Percentiles rank a stretch among this genome's conserved stretches.
These are phyloP conservation scores for Microcera coccophila DNA, from an alignment of 2,329 filamentous ascomycete genomes.

Conservation along the genomic window DNA sequence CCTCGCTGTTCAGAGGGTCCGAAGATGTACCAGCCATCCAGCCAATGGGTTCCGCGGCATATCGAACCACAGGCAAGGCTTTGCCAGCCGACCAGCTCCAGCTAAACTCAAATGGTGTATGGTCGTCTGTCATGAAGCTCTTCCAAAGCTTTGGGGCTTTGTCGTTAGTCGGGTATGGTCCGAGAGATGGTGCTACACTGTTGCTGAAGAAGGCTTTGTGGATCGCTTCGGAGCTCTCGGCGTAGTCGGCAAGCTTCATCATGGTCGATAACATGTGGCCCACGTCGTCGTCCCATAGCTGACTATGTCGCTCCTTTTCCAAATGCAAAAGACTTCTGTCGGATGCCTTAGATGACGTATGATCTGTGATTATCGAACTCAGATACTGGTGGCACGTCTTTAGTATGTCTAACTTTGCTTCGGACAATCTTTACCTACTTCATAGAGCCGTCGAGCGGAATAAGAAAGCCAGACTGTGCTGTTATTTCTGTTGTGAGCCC, in stretches of 20 bases:
- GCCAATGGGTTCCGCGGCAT: conserved; percentile 32
- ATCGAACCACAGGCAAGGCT: conserved; percentile 27
- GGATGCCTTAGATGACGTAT: too few relatives aligned
- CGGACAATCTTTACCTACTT: too few relatives aligned
- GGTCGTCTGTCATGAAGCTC: conserved; percentile 41
- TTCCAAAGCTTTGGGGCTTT: conserved; percentile 20
- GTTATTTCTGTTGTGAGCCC: too few relatives aligned
- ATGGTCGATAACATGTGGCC: not conserved
- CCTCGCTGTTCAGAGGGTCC: conserved; percentile 23
- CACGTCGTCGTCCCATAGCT: not conserved
- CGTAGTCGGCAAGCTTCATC: not conserved
- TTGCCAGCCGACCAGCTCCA: conserved; percentile 31
- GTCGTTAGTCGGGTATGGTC: not conserved
- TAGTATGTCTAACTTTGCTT: too few relatives aligned
- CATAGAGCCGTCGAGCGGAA: too few relatives aligned
- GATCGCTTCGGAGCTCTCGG: not conserved
- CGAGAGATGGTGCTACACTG: not conserved
- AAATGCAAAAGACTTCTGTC: too few relatives aligned
- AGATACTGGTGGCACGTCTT: too few relatives aligned
- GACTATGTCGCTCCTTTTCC: too few relatives aligned
- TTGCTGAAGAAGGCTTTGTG: not conserved
- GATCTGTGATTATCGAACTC: too few relatives aligned
- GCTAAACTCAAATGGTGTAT: conserved; percentile 36
- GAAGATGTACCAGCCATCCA: too few relatives aligned
- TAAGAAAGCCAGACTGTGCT: too few relatives aligned